These are phyloP conservation scores for Naganishia kalamii DNA, from an alignment of 768 basidiomycete genomes.

Conservation along the genomic window DNA sequence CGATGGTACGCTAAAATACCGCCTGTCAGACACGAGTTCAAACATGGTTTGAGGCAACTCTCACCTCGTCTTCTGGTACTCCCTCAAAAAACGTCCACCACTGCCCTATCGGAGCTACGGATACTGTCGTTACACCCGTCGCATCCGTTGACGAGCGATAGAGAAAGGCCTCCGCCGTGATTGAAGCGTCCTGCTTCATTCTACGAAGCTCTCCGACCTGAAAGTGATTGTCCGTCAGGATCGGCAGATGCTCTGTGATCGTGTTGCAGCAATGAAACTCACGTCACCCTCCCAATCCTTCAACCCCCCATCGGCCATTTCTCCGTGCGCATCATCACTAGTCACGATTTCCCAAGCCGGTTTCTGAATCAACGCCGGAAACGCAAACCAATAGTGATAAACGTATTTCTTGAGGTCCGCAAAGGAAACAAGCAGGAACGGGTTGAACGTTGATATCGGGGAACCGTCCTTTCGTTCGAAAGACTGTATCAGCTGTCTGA, in stretches of 20 bases:
- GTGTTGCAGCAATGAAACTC: neutral
- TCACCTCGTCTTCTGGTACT: slow-evolving; percentile 50
- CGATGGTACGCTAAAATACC: slow-evolving; percentile 54
- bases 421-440: slow-evolving; percentile 84
- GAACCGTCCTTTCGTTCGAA: slow-evolving; percentile 24
- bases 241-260: neutral
- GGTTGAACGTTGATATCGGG: slow-evolving; percentile 53
- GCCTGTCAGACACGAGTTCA: neutral
- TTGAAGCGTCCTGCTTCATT: slow-evolving; percentile 5
- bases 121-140: neutral
- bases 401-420: slow-evolving; percentile 98
- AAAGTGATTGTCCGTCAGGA: neutral
- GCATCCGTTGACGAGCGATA: neutral
- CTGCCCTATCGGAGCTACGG: slow-evolving; percentile 15
- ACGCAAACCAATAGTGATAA: slow-evolving; percentile 97
- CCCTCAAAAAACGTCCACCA: slow-evolving; percentile 54
- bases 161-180: slow-evolving; percentile 14
- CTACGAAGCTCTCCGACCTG: neutral
- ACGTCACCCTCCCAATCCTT: slow-evolving; percentile 9
- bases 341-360: slow-evolving; percentile 74
- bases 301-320: neutral
- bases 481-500: slow-evolving; percentile 48
- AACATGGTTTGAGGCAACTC: slow-evolving; percentile 32
- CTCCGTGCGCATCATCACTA: neutral
- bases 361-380: slow-evolving; percentile 82